Evolutionary conservation across 495 filamentous ascomycete species (phyloP).

Genomic region (Aspergillus funiculosus): DNA sequence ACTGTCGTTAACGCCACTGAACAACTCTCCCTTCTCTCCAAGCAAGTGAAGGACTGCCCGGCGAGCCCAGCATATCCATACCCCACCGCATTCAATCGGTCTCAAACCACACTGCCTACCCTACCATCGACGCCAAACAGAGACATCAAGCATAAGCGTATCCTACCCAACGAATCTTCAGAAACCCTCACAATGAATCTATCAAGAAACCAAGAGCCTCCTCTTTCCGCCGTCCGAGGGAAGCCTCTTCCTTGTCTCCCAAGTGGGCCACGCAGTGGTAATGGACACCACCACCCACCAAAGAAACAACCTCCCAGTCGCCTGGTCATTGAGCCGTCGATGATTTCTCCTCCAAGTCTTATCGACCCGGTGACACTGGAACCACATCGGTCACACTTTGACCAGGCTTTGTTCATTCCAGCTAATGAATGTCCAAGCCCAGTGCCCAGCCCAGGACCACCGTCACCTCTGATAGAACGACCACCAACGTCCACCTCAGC

Average conservation of each 20-base stretch:
- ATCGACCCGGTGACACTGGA: constrained; percentile 43
- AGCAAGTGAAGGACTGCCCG: constrained; percentile 15
- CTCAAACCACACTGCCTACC: constrained; percentile 29
- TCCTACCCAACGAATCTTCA: constrained; percentile 23
- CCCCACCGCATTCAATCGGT: constrained; percentile 31
- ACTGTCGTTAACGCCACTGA: constrained; percentile 28
- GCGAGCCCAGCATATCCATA: constrained; percentile 27
- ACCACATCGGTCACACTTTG: constrained; percentile 41
- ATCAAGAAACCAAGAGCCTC: constrained; percentile 24
- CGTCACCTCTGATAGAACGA: constrained; percentile 33
- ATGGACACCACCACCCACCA: constrained; percentile 15
- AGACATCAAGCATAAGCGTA: constrained; percentile 19
- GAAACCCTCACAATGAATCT: constrained; percentile 36
- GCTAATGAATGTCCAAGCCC: constrained; percentile 40
- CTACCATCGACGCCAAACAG: constrained; percentile 27
- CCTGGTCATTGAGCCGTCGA: constrained; percentile 36
- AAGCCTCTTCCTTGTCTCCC: constrained; percentile 37
- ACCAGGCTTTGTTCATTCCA: constrained; percentile 43
- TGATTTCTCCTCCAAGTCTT: constrained; percentile 40
- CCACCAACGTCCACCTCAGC: constrained; percentile 33
- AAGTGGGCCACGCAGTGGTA: constrained; percentile 20
- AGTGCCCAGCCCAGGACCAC: constrained; percentile 34
- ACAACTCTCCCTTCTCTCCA: constrained; percentile 27
- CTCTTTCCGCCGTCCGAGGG: constrained; percentile 27
- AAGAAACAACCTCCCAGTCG: constrained; percentile 30